A percentile compares a stretch with the other conserved stretches of the same genome.
Evolutionary conservation across 768 basidiomycete genomes (phyloP).

Genomic region (Boletus sp.): DNA sequence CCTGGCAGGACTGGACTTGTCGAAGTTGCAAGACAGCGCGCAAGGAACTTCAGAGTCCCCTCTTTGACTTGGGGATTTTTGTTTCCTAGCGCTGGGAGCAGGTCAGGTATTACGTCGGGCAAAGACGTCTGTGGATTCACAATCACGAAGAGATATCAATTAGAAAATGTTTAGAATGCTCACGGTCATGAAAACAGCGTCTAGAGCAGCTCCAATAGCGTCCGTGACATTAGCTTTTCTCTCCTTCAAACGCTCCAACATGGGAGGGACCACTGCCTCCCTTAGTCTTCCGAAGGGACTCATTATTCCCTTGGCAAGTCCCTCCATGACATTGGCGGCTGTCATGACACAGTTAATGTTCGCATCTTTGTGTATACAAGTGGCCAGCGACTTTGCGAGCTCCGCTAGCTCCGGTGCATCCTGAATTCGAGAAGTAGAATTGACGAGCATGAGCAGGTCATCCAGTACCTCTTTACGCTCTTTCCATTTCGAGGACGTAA

Average conservation of each 20-base stretch:
- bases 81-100: slow-evolving; percentile 70
- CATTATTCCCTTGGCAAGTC: slow-evolving; percentile 81
- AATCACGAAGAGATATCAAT: slow-evolving; percentile 1
- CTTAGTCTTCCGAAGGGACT: slow-evolving; percentile 70
- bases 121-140: slow-evolving; percentile 60
- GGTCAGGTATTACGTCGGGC: slow-evolving; percentile 78
- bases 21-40: slow-evolving; percentile 72
- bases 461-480: slow-evolving; percentile 92
- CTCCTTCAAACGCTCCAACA: slow-evolving; percentile 92
- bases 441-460: slow-evolving; percentile 69
- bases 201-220: slow-evolving; percentile 80
- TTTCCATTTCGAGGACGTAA: slow-evolving; percentile 97
- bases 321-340: slow-evolving; percentile 83
- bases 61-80: slow-evolving; percentile 99
- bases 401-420: slow-evolving; percentile 79
- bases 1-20: slow-evolving; percentile 64
- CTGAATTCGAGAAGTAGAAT: slow-evolving; percentile 70
- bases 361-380: slow-evolving; percentile 82
- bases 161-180: slow-evolving; percentile 29
- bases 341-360: slow-evolving; percentile 95
- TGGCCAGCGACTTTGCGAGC: slow-evolving; percentile 71
- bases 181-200: slow-evolving; percentile 85
- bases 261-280: slow-evolving; percentile 66
- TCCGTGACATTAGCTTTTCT: slow-evolving; percentile 90
- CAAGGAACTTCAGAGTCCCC: slow-evolving; percentile 84